Base-by-base conservation (phyloP, 371 early-diverging fungal species). In the Lichtheimia ornata region DNA sequence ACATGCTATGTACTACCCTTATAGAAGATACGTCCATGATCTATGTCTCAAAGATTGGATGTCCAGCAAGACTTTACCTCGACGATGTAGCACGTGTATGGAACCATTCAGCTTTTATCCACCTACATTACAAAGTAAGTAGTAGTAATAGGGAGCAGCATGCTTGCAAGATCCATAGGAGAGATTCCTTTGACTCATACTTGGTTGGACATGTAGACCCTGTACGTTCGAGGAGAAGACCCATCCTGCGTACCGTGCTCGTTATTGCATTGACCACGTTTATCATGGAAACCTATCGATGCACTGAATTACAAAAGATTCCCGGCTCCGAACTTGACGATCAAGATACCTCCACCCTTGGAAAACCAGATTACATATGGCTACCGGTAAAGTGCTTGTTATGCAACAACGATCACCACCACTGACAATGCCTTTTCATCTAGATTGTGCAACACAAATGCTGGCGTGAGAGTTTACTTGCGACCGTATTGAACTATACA, bases 91-190 rank as follows among this genome's bases (percentile, higher is more conserved):
- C 22, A 47, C 47, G n/a, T 47, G 47, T 47, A 47, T 18, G 18
- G 47, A 47, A 17, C 47, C 47, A 47, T 47, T 47, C 22, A 18
- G 18, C 47, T 47, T 47, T 22, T 47, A 47, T 18, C 47, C 47
- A 47, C 47, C n/a, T n/a, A 47, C 22, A 22, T 22, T 47, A 47
- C 22, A 47, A 17, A 22, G 47, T 22, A 47, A 47, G 47, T 47
- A n/a, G 15, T 47, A 18, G 47, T 5, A 15, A 9, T 12, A 2
- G 45, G 45, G 5, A 45, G 18, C 11, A 11, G 45, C 4, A n/a
- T 14, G 45, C n/a, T 18, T 45, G 11, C n/a, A n/a, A n/a, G 9
- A 17, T 7, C 2, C n/a, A 22, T 11, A 22, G 47, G 47, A 47
- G 22, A 47, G 47, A 9, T 18, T 15, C 5, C 47, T 18, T 47